Conservation (phyloP, 1,284 basidiomycete species). For the Sporisorium scitamineum region DNA sequence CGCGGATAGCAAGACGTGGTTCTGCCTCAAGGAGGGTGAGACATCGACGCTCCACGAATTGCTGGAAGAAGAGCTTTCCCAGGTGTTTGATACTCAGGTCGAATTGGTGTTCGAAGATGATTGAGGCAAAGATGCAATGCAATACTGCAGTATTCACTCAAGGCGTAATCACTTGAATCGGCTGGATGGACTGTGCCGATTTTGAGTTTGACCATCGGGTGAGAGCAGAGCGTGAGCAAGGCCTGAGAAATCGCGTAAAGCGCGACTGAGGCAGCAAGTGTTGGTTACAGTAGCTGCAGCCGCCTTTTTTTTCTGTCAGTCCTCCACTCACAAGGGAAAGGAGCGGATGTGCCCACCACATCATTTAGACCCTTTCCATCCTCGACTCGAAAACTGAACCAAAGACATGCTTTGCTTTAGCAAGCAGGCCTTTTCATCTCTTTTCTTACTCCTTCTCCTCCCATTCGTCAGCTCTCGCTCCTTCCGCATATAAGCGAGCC, state of each 20-base stretch:
- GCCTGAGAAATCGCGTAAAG: constrained; percentile 12
- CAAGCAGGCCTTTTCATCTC: background rate
- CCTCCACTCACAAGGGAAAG: constrained; percentile 10
- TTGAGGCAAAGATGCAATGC: background rate
- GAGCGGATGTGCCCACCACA: constrained; percentile 8
- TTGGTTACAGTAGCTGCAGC: constrained; percentile 4
- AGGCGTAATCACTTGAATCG: background rate
- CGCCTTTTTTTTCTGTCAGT: background rate
- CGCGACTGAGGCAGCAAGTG: constrained; percentile 15
- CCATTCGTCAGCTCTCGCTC: background rate
- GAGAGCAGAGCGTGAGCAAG: background rate
- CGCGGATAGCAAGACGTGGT: constrained; percentile 51
- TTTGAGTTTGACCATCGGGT: background rate
- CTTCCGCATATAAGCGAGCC: background rate
- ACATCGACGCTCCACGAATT: constrained; percentile 52
- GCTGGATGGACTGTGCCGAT: background rate
- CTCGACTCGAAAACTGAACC: background rate
- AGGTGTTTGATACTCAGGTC: constrained; percentile 52
- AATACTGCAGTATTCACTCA: background rate
- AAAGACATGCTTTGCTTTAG: background rate
- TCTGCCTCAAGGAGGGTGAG: constrained; percentile 62
- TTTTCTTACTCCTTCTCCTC: background rate
- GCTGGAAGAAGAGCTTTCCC: constrained; percentile 55
- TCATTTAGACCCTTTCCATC: constrained; percentile 1
- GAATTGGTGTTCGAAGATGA: constrained; percentile 37